Conservation (phyloP, 1,284 basidiomycete species). For the Ganoderma boninense region DNA sequence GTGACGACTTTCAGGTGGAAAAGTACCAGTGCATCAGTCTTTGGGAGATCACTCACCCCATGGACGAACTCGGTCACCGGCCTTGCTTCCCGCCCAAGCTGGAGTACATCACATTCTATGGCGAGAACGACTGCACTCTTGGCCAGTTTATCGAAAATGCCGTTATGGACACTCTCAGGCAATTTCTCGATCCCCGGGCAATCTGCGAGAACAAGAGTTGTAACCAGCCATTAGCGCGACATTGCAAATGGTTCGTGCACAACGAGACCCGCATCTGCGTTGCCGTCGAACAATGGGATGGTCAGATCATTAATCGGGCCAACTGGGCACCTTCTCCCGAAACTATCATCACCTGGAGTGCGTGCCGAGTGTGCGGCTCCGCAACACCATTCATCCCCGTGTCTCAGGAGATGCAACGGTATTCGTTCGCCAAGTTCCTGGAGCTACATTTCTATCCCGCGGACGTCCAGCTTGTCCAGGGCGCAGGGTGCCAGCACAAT, state of each 20-base stretch:
- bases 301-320: slow-evolving; percentile 68
- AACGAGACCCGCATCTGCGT: slow-evolving; percentile 87
- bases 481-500: slow-evolving; percentile 91
- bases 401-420: slow-evolving; percentile 92
- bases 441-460: slow-evolving; percentile 94
- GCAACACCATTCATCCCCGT: slow-evolving; percentile 91
- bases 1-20: slow-evolving; percentile 88
- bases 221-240: slow-evolving; percentile 81
- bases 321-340: slow-evolving; percentile 67
- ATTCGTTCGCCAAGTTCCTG: slow-evolving; percentile 94
- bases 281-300: slow-evolving; percentile 88
- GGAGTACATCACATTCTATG: slow-evolving; percentile 88
- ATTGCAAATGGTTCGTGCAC: slow-evolving; percentile 92
- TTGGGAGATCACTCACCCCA: slow-evolving; percentile 79
- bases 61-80: slow-evolving; percentile 69
- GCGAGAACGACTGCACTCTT: slow-evolving; percentile 91
- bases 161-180: slow-evolving; percentile 73
- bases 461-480: slow-evolving; percentile 82
- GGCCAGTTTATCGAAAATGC: slow-evolving; percentile 92
- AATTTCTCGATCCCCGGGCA: slow-evolving; percentile 75
- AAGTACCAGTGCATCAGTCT: slow-evolving; percentile 91
- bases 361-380: slow-evolving; percentile 83
- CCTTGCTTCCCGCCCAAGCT: slow-evolving; percentile 78
- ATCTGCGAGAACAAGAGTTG: slow-evolving; percentile 88
- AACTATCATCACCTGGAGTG: slow-evolving; percentile 92